phyloP scores from a whole-genome alignment of 768 basidiomycete species.

The Pulveroboletus sp. region DNA sequence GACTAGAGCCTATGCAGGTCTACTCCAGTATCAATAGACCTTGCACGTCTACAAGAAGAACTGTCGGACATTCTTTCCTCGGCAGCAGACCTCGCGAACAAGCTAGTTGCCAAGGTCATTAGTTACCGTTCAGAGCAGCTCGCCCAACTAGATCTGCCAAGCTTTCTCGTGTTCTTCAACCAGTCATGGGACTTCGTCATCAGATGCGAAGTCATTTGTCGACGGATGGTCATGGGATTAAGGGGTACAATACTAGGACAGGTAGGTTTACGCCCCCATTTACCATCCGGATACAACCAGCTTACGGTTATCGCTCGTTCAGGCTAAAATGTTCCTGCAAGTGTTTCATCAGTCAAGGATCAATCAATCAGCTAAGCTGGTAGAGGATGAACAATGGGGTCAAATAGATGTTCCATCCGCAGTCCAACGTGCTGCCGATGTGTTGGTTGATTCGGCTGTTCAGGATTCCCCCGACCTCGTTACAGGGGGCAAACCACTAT shows the following conservation, averaged over 20 bases:
- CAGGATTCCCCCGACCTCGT: slow-evolving; percentile 70
- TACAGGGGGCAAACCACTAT: slow-evolving; percentile 24
- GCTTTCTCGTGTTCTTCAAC: slow-evolving; percentile 80
- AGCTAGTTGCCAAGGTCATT: slow-evolving; percentile 75
- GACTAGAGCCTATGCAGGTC: slow-evolving; percentile 29
- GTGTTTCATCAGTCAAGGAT: slow-evolving; percentile 80
- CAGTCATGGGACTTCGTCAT: slow-evolving; percentile 89
- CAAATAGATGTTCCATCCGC: slow-evolving; percentile 60
- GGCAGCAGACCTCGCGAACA: slow-evolving; percentile 81
- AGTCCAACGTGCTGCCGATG: slow-evolving; percentile 67
- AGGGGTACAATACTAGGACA: slow-evolving; percentile 83
- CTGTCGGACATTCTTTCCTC: slow-evolving; percentile 73
- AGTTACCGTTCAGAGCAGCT: slow-evolving; percentile 75
- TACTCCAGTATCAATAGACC: slow-evolving; percentile 35
- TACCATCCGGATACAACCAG: not conserved
- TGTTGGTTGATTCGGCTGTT: slow-evolving; percentile 78
- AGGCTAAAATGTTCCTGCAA: slow-evolving; percentile 87
- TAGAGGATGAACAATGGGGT: slow-evolving; percentile 95
- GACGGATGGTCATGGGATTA: slow-evolving; percentile 89
- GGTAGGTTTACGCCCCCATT: slow-evolving; percentile 37
- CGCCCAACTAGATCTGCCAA: slow-evolving; percentile 59
- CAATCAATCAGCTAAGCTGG: slow-evolving; percentile 76
- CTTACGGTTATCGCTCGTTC: slow-evolving; percentile 2
- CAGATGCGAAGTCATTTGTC: slow-evolving; percentile 77
- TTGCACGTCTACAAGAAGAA: slow-evolving; percentile 55